Percentiles rank a stretch among this genome's conserved stretches.
Evolutionary conservation across 2,329 filamentous ascomycete genomes (phyloP).

Genomic region (Colletotrichum siamense): DNA sequence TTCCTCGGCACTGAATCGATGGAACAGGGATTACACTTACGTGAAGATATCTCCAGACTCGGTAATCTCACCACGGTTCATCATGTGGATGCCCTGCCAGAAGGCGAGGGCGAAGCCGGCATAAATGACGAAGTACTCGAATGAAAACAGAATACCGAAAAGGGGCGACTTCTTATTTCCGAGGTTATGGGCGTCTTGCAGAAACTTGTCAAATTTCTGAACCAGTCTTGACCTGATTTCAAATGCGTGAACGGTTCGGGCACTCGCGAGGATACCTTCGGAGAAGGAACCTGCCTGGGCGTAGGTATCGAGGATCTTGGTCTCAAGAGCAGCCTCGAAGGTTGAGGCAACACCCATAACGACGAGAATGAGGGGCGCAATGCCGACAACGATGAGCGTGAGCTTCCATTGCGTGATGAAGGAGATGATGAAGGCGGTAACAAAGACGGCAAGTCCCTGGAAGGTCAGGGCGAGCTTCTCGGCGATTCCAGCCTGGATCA

Average conservation of each 20-base stretch:
- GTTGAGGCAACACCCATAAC: conserved; percentile 34
- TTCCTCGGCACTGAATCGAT: neutral
- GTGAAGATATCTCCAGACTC: conserved; percentile 44
- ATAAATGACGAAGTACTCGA: conserved; percentile 46
- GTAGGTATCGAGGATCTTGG: conserved; percentile 38
- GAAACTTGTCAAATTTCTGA: conserved; percentile 41
- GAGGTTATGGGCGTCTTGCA: conserved; percentile 38
- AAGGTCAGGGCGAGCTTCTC: conserved; percentile 46
- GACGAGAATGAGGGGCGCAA: conserved; percentile 33
- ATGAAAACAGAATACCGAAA: conserved; percentile 42
- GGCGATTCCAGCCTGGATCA: conserved; percentile 45
- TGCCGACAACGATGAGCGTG: conserved; percentile 42
- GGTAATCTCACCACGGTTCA: conserved; percentile 39
- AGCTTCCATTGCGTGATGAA: conserved; percentile 49
- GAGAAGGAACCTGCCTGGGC: conserved; percentile 39
- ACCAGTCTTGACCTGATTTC: conserved; percentile 43
- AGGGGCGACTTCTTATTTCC: conserved; percentile 44
- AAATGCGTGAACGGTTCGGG: conserved; percentile 48
- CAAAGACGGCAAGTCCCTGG: conserved; percentile 42
- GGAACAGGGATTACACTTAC: conserved; percentile 23
- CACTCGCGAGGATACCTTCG: conserved; percentile 41
- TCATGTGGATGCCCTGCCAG: conserved; percentile 49
- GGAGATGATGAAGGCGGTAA: conserved; percentile 43
- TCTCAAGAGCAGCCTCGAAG: conserved; percentile 35
- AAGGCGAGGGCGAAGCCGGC: conserved; percentile 48